phyloP scores from a whole-genome alignment of 1,284 basidiomycete species.

The Heterobasidion occidentale region DNA sequence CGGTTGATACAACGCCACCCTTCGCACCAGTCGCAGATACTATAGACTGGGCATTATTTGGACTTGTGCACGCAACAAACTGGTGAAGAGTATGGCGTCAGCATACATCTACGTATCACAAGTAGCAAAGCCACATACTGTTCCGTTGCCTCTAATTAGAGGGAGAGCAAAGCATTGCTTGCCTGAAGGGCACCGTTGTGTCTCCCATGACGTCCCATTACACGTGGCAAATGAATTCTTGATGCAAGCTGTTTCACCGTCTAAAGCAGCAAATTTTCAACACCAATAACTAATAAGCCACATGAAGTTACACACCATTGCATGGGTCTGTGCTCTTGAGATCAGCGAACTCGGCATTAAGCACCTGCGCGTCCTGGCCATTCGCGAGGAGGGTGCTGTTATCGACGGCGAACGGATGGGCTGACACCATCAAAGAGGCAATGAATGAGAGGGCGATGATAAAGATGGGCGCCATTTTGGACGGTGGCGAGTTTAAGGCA shows the following conservation, averaged over 20 bases:
- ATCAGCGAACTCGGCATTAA: constrained; percentile 36
- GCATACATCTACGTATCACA: background rate
- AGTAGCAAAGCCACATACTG: constrained; percentile 25
- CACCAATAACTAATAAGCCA: background rate
- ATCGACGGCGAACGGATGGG: constrained; percentile 29
- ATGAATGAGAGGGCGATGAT: constrained; percentile 14
- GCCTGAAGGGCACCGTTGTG: constrained; percentile 24
- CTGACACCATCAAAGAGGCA: constrained; percentile 10
- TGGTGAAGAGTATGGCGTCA: constrained; percentile 12
- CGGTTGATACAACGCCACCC: constrained; percentile 27
- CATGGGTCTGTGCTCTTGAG: constrained; percentile 34
- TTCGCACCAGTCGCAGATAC: constrained; percentile 35
- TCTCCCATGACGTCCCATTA: constrained; percentile 30
- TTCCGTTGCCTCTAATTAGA: constrained; percentile 28
- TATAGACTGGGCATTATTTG: constrained; percentile 16
- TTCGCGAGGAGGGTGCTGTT: constrained; percentile 33
- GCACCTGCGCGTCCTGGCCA: constrained; percentile 36
- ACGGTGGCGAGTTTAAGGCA: background rate
- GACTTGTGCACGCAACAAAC: constrained; percentile 39
- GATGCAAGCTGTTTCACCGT: constrained; percentile 37
- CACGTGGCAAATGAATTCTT: constrained; percentile 31
- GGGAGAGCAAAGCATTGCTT: constrained; percentile 43
- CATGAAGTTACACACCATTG: constrained; percentile 23
- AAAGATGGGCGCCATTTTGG: constrained; percentile 13
- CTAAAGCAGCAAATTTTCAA: constrained; percentile 16